Percentiles rank a stretch among this genome's conserved stretches.
Conservation (phyloP, 2,329 filamentous ascomycete genomes). For the Calycina herbarum region DNA sequence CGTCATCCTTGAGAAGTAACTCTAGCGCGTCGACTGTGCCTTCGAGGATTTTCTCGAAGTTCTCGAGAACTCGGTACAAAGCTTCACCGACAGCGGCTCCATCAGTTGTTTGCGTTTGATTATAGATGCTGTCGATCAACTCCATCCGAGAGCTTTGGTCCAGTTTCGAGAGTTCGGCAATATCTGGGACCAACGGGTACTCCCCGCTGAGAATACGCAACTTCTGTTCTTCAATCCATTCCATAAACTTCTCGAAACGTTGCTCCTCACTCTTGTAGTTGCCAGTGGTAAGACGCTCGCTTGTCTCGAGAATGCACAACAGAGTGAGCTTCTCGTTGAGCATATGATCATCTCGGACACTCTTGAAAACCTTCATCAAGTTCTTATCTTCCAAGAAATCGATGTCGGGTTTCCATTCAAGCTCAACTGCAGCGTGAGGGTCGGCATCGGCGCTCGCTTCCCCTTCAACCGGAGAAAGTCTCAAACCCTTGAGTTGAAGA, state of each 20-base stretch:
- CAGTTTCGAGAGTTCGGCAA: conserved; percentile 1
- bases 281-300: background rate
- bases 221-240: conserved; percentile 14
- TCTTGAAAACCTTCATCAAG: conserved; percentile 17
- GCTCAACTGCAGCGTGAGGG: conserved; percentile 19
- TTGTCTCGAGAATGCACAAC: background rate
- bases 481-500: conserved; percentile 9
- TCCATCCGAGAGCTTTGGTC: conserved; percentile 7
- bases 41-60: conserved; percentile 19
- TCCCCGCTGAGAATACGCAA: conserved; percentile 7
- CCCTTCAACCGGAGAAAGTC: conserved; percentile 15
- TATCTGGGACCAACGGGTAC: conserved; percentile 13
- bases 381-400: conserved; percentile 19
- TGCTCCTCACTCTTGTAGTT: conserved; percentile 4
- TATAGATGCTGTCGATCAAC: background rate
- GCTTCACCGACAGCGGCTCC: background rate
- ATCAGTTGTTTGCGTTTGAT: background rate
- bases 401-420: conserved; percentile 25
- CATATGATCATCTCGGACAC: conserved; percentile 8
- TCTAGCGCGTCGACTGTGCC: conserved; percentile 18
- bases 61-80: conserved; percentile 26
- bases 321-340: conserved; percentile 22
- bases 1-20: conserved; percentile 21
- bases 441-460: conserved; percentile 9
- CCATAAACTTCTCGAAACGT: conserved; percentile 10